Evolutionary conservation across 345 rosid species (phyloP).

Genomic region (Pugionium dolabratum): DNA sequence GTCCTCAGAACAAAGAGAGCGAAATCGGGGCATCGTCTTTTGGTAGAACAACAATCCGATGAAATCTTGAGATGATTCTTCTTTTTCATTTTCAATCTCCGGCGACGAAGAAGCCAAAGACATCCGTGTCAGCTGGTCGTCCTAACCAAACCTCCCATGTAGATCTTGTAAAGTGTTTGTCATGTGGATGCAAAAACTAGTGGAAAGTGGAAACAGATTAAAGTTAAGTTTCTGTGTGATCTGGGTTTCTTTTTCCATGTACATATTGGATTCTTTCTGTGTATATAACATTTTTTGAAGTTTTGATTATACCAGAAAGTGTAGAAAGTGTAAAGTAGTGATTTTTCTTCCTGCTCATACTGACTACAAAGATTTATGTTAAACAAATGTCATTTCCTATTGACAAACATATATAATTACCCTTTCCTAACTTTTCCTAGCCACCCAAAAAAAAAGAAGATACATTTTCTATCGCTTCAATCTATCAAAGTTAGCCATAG

Average conservation of each 20-base stretch:
- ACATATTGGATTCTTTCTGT: conserved; percentile 18
- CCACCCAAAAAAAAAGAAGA: no score
- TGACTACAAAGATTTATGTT: no score
- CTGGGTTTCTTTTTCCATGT: neutral
- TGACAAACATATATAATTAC: no score
- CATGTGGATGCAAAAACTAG: conserved; percentile 7
- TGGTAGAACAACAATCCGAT: conserved; percentile 85
- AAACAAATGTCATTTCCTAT: neutral
- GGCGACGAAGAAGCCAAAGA: neutral
- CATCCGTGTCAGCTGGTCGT: conserved; percentile 14
- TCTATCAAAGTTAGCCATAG: no score
- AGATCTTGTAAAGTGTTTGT: conserved; percentile 7
- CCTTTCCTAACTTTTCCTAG: no score
- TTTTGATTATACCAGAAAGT: neutral
- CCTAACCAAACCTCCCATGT: conserved; percentile 15
- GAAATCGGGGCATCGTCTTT: conserved; percentile 79
- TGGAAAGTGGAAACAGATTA: conserved; percentile 8
- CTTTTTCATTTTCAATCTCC: neutral
- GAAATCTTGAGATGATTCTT: conserved; percentile 31
- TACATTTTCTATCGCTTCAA: no score
- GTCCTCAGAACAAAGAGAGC: conserved; percentile 68
- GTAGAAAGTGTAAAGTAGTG: neutral
- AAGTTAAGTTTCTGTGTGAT: neutral
- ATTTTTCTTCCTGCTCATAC: neutral
- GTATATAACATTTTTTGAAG: neutral